Conservation (phyloP, 495 filamentous ascomycete species). For the Filosporella fistucella region DNA sequence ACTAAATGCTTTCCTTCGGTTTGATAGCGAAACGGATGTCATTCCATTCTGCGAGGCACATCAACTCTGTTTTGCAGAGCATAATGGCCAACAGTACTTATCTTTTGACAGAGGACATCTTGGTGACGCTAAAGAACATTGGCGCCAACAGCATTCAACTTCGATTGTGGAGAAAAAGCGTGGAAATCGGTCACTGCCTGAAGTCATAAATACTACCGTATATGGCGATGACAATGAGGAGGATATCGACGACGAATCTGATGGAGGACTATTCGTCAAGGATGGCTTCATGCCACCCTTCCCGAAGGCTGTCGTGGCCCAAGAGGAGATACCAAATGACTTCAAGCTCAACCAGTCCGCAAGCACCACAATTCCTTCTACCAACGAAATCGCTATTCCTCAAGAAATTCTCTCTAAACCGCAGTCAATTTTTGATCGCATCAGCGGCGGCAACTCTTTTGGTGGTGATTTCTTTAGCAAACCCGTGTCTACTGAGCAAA, state of each 20-base stretch:
- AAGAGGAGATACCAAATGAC: too few species aligned
- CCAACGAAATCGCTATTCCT: too few species aligned
- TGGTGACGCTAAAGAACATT: conserved; percentile 24
- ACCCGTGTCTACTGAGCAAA: too few species aligned
- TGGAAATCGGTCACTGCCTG: conserved; percentile 31
- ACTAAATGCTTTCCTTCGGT: conserved; percentile 61
- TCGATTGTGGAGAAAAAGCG: conserved; percentile 46
- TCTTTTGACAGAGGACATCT: conserved; percentile 30
- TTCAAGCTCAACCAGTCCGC: too few species aligned
- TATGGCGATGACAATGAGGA: conserved; percentile 15
- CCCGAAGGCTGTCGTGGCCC: too few species aligned
- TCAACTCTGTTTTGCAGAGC: conserved; percentile 53
- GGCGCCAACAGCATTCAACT: conserved; percentile 35
- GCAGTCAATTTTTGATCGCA: too few species aligned
- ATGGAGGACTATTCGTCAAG: conserved; percentile 16
- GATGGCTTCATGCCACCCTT: too few species aligned
- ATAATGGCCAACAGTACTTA: conserved; percentile 45
- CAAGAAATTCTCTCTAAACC: too few species aligned
- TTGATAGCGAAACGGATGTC: conserved; percentile 70
- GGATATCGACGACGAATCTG: not conserved
- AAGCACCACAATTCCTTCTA: too few species aligned
- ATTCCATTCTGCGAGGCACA: conserved; percentile 65
- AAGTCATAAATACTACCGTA: conserved; percentile 40
- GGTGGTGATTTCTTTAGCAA: too few species aligned
- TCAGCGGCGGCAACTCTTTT: too few species aligned